These are phyloP conservation scores for Alloteropsis angusta DNA, from an alignment of 202 grass and related monocot species.

Conservation along the genomic window DNA sequence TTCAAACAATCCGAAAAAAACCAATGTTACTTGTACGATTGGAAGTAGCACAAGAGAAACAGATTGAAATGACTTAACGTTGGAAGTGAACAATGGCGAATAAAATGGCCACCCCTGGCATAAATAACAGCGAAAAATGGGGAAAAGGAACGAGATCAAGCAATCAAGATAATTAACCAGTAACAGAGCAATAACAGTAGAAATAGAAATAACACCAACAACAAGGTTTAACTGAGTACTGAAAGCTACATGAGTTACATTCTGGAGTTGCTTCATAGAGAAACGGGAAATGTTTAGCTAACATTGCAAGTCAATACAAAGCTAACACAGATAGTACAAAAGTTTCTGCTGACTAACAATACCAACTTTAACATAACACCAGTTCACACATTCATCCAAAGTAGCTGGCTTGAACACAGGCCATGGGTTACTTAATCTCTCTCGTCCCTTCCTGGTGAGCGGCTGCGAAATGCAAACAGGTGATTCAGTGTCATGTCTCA, in stretches of 20 bases:
- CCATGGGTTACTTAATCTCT: background rate
- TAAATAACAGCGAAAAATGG: too few relatives aligned
- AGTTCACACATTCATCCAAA: background rate
- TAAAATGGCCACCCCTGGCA: too few relatives aligned
- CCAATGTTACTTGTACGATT: too few relatives aligned
- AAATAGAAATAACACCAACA: background rate
- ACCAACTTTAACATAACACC: constrained; percentile 11
- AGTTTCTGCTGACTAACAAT: background rate
- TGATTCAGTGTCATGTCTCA: constrained; percentile 1
- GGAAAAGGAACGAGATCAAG: background rate
- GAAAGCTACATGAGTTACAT: background rate
- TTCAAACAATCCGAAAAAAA: too few relatives aligned
- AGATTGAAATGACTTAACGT: too few relatives aligned
- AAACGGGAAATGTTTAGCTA: background rate
- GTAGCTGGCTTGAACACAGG: background rate
- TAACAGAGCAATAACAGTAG: background rate
- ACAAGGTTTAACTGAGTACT: background rate
- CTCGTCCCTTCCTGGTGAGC: constrained; percentile 34
- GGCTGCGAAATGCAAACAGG: constrained; percentile 23
- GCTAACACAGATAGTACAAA: constrained; percentile 21
- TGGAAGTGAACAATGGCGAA: too few relatives aligned
- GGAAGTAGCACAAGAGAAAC: too few relatives aligned
- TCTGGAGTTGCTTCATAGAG: background rate
- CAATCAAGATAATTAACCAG: background rate
- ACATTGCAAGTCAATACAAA: background rate